Percentiles rank a stretch among this genome's conserved stretches.
Conservation (phyloP, 139 green algal species). For the Chlamydomonas incerta region DNA sequence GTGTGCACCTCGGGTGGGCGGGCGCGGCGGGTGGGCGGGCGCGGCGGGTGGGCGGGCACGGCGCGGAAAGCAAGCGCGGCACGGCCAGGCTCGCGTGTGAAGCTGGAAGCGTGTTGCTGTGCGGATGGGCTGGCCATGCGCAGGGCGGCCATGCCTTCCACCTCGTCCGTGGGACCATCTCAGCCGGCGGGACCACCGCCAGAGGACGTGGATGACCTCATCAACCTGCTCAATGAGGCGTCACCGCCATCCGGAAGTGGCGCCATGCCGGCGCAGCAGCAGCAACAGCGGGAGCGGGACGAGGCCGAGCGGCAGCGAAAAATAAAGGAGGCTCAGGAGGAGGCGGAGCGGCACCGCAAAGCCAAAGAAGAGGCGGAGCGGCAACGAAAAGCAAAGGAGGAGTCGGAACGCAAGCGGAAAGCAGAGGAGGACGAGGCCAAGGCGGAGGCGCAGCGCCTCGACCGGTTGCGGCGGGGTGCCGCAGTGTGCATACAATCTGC, state of each 20-base stretch:
- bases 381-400: background rate
- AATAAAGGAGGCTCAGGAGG: background rate
- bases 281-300: background rate
- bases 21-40: too few relatives aligned
- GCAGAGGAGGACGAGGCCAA: background rate
- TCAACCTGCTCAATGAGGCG: constrained; percentile 17
- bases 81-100: too few relatives aligned
- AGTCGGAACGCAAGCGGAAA: background rate
- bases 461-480: background rate
- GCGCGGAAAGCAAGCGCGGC: too few relatives aligned
- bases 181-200: background rate
- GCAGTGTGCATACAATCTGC: background rate
- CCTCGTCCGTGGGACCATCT: too few relatives aligned
- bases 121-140: too few relatives aligned
- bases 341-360: constrained; percentile 2
- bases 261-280: background rate
- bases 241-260: background rate
- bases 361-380: background rate
- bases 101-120: too few relatives aligned
- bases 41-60: too few relatives aligned
- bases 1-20: too few relatives aligned
- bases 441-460: constrained; percentile 1
- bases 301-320: background rate
- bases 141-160: too few relatives aligned
- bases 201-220: constrained; percentile 45